Evolutionary conservation across 805 yeast genomes (phyloP), one percentile per base, ranked within the genome.

Genomic region (Teunomyces kruisii): DNA sequence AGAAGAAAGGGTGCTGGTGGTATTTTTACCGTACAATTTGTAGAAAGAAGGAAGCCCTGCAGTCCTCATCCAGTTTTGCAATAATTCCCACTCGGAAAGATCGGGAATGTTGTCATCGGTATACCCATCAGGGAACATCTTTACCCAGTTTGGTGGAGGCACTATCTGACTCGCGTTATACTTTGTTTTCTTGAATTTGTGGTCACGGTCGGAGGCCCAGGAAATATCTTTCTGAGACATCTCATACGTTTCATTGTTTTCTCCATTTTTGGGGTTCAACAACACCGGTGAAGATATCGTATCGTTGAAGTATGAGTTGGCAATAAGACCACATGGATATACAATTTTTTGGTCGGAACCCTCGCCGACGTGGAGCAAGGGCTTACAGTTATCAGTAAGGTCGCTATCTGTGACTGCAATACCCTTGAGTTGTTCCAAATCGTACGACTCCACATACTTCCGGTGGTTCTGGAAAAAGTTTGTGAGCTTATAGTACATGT

Each of bases 1-100:
- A 9, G 78, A 68, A 1, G 61, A 50, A 48, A 92, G 64, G 1
- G 77, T 57, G 1, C 70, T 70, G 2, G 80, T 71, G 47, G 81
- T 84, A 65, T 88, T 91, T 54, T 86, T 81, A 38, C 85, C 76
- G 33, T 90, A 91, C 30, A 90, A 67, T 61, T 94, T 92, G 74
- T 86, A 82, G 59, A 94, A 92, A 9, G 85, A 80, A 22, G 98
- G 96, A 50, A 92, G 72, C 0, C 96, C 97, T 0, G 98, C 96
- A 1, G 97, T 90, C 57, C 96, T 81, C 97, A 92, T 92, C 99
- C 99, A 92, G 64, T 90, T 92, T 71, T 90, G 96, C 55, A 92
- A 79, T 52, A 83, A 83, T 60, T 88, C 92, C 89, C 94, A 83
- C 30, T 68, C 61, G 2, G 87, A 75, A 39, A 92, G 61, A 59